Conservation (phyloP, 441 rosid genomes). For the Mallotus repandus region DNA sequence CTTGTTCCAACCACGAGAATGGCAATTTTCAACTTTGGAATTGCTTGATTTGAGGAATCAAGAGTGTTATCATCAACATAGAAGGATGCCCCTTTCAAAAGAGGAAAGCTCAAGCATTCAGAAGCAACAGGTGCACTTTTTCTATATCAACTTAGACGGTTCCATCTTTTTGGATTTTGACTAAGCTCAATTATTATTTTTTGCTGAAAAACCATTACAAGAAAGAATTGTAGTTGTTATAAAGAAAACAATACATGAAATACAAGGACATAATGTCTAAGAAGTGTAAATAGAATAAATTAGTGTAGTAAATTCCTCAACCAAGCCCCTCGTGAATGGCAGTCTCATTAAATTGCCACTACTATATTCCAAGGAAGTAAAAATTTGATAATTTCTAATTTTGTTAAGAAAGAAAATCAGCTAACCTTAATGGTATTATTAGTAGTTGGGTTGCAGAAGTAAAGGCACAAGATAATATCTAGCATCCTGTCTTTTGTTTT, state of each 20-base stretch:
- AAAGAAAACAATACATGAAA: conserved; percentile 18
- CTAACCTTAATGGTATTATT: not conserved
- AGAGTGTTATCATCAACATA: conserved; percentile 33
- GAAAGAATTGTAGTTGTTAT: conserved; percentile 17
- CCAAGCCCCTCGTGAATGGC: conserved; percentile 9
- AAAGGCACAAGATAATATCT: not conserved
- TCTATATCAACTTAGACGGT: conserved; percentile 86
- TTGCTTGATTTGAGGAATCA: conserved; percentile 45
- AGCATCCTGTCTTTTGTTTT: not conserved
- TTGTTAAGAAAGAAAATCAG: not conserved
- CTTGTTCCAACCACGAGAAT: conserved; percentile 98
- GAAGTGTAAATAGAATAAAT: conserved; percentile 1
- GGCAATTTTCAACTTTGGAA: conserved; percentile 76
- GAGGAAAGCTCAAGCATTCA: conserved; percentile 68
- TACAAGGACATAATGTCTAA: conserved; percentile 6
- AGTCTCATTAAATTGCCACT: conserved; percentile 1
- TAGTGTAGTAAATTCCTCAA: conserved; percentile 15
- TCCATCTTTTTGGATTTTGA: conserved; percentile 91
- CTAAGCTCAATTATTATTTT: conserved; percentile 76
- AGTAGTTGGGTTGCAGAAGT: conserved; percentile 1
- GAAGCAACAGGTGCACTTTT: conserved; percentile 69
- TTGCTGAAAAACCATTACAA: conserved; percentile 47
- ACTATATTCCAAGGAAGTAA: not conserved
- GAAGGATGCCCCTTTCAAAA: conserved; percentile 45
- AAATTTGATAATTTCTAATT: not conserved